These are phyloP conservation scores for Byssothecium circinans DNA, from an alignment of 2,329 filamentous ascomycete genomes.

Conservation along the genomic window DNA sequence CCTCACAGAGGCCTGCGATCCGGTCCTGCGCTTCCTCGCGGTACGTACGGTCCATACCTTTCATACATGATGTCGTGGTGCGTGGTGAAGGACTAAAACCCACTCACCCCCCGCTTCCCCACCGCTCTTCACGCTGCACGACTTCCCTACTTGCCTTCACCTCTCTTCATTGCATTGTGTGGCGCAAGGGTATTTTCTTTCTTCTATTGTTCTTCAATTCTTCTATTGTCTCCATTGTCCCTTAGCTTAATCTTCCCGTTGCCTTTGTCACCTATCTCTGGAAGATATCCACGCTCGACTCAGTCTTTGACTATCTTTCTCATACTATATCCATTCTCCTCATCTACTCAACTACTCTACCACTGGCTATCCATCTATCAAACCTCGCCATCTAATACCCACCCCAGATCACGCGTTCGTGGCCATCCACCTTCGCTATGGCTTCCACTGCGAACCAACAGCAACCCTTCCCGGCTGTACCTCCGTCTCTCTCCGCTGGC, in stretches of 20 bases:
- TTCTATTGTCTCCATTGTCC: slow-evolving; percentile 24
- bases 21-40: slow-evolving; percentile 45
- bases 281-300: slow-evolving; percentile 31
- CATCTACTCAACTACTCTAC: slow-evolving; percentile 3
- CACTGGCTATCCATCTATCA: slow-evolving; percentile 13
- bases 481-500: slow-evolving; percentile 62
- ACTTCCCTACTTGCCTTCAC: slow-evolving; percentile 22
- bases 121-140: slow-evolving; percentile 12
- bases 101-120: slow-evolving; percentile 13
- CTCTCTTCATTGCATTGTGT: slow-evolving; percentile 43
- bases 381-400: slow-evolving; percentile 33
- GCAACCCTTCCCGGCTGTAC: slow-evolving; percentile 57
- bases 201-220: slow-evolving; percentile 31
- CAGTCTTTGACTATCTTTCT: slow-evolving; percentile 11
- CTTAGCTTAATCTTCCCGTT: slow-evolving; percentile 21
- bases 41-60: slow-evolving; percentile 48
- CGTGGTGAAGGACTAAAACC: slow-evolving; percentile 24
- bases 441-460: slow-evolving; percentile 56
- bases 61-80: slow-evolving; percentile 25
- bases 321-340: neutral
- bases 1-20: slow-evolving; percentile 37
- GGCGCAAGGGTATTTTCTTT: slow-evolving; percentile 27
- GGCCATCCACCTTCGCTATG: slow-evolving; percentile 41
- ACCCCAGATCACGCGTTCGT: slow-evolving; percentile 34
- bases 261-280: slow-evolving; percentile 26